Evolutionary conservation across 2,329 filamentous ascomycete species (phyloP).

Genomic region (Aspergillus tubingensis): DNA sequence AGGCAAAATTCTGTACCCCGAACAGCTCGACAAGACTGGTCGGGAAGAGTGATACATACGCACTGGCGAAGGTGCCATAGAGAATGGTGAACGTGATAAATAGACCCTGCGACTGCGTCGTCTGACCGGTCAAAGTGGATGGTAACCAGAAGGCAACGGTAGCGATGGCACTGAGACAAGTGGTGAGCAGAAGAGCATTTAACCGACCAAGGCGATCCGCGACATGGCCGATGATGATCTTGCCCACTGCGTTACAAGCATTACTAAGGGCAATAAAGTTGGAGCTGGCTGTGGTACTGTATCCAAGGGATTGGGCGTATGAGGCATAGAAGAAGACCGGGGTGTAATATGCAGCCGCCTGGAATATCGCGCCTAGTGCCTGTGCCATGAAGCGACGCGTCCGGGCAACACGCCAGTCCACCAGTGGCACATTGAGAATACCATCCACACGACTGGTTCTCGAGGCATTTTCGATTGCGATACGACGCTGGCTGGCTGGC

Average conservation of each 20-base stretch:
- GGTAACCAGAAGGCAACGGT: constrained; percentile 31
- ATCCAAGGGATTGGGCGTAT: constrained; percentile 43
- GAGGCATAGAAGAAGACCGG: constrained; percentile 44
- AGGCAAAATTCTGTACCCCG: constrained; percentile 41
- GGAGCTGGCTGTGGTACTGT: constrained; percentile 36
- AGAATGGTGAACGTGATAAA: constrained; percentile 36
- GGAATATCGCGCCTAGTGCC: constrained; percentile 37
- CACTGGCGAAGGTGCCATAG: constrained; percentile 42
- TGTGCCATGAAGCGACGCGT: constrained; percentile 40
- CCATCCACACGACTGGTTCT: constrained; percentile 21
- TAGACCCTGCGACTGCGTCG: constrained; percentile 13
- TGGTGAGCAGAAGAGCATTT: constrained; percentile 41
- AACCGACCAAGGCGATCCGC: constrained; percentile 27
- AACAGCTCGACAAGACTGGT: constrained; percentile 44
- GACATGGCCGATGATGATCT: constrained; percentile 40
- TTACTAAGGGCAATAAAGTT: constrained; percentile 46
- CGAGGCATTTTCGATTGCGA: constrained; percentile 10
- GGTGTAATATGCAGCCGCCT: constrained; percentile 43
- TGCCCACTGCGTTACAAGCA: constrained; percentile 42
- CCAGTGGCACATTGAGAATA: constrained; percentile 31
- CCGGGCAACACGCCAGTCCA: constrained; percentile 37
- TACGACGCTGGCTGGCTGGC: neutral
- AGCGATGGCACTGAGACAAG: constrained; percentile 30
- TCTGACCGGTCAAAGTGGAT: constrained; percentile 4
- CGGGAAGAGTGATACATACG: constrained; percentile 44